Evolutionary conservation across 345 rosid genomes (phyloP).

Genomic region (Salix brachista): DNA sequence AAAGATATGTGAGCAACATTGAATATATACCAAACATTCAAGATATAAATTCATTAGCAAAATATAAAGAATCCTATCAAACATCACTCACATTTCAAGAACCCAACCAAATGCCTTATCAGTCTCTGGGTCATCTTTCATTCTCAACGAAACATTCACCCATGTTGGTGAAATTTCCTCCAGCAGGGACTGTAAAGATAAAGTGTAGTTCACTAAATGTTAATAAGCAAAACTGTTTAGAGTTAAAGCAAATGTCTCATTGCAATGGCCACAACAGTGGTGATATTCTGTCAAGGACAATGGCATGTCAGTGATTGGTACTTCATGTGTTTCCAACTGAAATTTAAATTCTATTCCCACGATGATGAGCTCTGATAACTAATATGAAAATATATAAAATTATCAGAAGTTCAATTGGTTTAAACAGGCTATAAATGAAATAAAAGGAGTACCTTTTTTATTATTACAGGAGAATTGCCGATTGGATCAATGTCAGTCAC

Average conservation of each 20-base stretch:
- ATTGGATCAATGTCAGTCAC: constrained; percentile 60
- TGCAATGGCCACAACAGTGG: background rate
- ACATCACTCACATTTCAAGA: constrained; percentile 76
- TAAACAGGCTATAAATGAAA: background rate
- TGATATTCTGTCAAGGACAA: background rate
- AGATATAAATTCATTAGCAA: constrained; percentile 12
- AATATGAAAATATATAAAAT: background rate
- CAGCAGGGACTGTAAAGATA: constrained; percentile 46
- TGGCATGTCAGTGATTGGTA: background rate
- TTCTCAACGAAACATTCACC: constrained; percentile 88
- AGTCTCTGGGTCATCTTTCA: constrained; percentile 93
- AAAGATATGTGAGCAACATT: constrained; percentile 8
- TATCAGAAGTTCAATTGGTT: background rate
- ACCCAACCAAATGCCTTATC: constrained; percentile 99
- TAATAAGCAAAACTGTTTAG: background rate
- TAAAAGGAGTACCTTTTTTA: constrained; percentile 46
- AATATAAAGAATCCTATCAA: constrained; percentile 3
- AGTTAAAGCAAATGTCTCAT: background rate
- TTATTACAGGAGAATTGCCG: constrained; percentile 79
- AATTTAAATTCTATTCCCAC: background rate
- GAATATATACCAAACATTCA: background rate
- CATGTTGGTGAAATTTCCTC: constrained; percentile 94
- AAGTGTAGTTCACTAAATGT: constrained; percentile 1
- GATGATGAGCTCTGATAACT: background rate
- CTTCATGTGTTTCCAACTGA: background rate